These are phyloP conservation scores for Phytophthora capsici DNA, from an alignment of 352 stramenopile species.

Conservation along the genomic window DNA sequence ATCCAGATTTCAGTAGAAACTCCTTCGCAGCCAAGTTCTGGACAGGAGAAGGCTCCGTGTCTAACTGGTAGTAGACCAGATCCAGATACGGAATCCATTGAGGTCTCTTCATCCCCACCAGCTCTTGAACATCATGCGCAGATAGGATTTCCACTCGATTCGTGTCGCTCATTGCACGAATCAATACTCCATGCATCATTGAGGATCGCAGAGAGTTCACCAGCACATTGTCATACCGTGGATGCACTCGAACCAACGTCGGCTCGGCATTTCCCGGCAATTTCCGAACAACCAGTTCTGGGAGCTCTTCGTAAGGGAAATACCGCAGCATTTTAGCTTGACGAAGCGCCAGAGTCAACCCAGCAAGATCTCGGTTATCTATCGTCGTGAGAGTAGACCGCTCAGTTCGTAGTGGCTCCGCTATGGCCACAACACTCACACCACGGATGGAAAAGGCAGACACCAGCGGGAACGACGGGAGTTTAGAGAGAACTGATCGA, in stretches of 20 bases:
- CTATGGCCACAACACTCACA: constrained; percentile 62
- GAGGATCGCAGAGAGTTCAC: constrained; percentile 66
- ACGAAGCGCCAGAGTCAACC: constrained; percentile 50
- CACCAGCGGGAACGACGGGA: constrained; percentile 62
- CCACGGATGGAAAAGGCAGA: constrained; percentile 66
- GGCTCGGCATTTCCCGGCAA: constrained; percentile 46
- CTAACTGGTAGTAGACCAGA: constrained; percentile 64
- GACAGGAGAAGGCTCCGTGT: constrained; percentile 24
- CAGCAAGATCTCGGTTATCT: constrained; percentile 62
- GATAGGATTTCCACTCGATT: constrained; percentile 53
- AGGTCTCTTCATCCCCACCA: constrained; percentile 44
- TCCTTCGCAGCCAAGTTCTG: constrained; percentile 55
- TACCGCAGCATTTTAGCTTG: constrained; percentile 56
- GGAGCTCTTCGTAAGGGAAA: constrained; percentile 76
- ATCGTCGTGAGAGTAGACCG: constrained; percentile 46
- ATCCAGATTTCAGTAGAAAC: constrained; percentile 52
- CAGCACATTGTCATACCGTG: constrained; percentile 71
- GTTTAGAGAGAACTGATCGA: constrained; percentile 40
- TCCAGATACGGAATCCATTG: constrained; percentile 71
- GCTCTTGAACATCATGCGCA: constrained; percentile 58
- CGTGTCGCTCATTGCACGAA: constrained; percentile 35
- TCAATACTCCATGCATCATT: constrained; percentile 62
- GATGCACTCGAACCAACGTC: constrained; percentile 49
- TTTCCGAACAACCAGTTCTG: constrained; percentile 57
- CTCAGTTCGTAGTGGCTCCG: constrained; percentile 46